Evolutionary conservation across 192 early-diverging fungal genomes (phyloP).

Genomic region (Martensiomyces pterosporus): DNA sequence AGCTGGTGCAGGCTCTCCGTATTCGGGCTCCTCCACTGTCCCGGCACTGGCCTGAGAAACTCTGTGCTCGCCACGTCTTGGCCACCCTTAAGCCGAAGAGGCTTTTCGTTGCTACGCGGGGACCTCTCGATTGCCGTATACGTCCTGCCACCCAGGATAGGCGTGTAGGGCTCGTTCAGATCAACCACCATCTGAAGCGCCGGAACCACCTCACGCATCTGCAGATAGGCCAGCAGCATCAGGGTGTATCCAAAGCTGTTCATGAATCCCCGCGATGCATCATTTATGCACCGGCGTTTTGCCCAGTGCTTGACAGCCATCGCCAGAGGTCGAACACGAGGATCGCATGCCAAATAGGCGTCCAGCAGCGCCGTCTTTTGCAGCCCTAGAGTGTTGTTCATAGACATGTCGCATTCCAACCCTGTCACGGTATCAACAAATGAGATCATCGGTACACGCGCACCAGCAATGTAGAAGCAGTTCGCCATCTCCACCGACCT

Average conservation of each 20-base stretch:
- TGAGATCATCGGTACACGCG: not conserved
- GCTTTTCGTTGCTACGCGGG: not conserved
- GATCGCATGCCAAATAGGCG: not conserved
- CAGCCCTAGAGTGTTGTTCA: not conserved
- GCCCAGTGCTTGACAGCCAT: not conserved
- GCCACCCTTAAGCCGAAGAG: no score
- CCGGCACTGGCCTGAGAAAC: not conserved
- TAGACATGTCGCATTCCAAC: not conserved
- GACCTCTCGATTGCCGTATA: not conserved
- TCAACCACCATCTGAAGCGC: not conserved
- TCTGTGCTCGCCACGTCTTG: not conserved
- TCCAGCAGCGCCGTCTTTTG: not conserved
- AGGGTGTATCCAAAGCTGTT: not conserved
- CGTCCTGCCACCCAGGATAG: not conserved
- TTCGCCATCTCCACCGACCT: not conserved
- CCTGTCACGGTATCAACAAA: not conserved
- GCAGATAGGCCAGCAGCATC: not conserved
- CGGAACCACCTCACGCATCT: not conserved
- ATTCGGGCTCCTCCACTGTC: not conserved
- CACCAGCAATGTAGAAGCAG: not conserved
- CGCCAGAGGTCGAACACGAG: not conserved
- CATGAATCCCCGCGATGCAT: not conserved
- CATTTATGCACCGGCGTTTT: not conserved
- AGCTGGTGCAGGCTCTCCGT: not conserved
- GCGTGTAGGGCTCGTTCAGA: not conserved